Evolutionary conservation across 495 filamentous ascomycete species (phyloP).

Genomic region (Bacidia gigantensis): DNA sequence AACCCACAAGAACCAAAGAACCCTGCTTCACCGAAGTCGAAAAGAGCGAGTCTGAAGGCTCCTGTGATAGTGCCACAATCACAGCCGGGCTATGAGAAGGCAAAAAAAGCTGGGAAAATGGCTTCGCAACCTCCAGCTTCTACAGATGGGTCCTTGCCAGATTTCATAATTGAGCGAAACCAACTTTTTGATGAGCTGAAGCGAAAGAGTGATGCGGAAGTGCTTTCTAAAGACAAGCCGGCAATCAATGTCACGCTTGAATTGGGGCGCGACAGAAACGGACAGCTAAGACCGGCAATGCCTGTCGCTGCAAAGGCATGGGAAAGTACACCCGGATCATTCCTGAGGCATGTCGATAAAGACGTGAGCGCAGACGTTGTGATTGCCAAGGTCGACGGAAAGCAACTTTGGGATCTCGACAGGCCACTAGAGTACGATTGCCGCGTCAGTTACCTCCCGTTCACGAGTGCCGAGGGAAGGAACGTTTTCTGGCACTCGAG

Average conservation of each 20-base stretch:
- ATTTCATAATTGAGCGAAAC: conserved; percentile 73
- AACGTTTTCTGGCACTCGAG: conserved; percentile 89
- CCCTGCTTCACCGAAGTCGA: conserved; percentile 6
- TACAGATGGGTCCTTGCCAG: conserved; percentile 56
- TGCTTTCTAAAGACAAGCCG: conserved; percentile 34
- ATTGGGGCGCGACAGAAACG: conserved; percentile 28
- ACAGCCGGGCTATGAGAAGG: too few relatives aligned
- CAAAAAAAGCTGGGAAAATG: background rate
- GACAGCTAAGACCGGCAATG: conserved; percentile 24
- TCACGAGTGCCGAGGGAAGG: conserved; percentile 70
- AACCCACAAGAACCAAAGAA: conserved; percentile 1
- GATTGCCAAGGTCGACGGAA: conserved; percentile 66
- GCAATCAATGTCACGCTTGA: conserved; percentile 38
- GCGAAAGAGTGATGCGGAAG: conserved; percentile 62
- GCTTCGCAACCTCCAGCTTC: conserved; percentile 45
- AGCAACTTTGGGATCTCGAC: conserved; percentile 79
- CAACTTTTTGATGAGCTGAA: conserved; percentile 78
- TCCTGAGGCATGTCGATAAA: conserved; percentile 39
- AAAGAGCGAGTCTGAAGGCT: background rate
- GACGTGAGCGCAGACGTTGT: conserved; percentile 43
- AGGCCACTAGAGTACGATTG: conserved; percentile 73
- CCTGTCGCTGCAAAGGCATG: conserved; percentile 35
- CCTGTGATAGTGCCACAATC: background rate
- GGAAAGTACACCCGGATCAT: conserved; percentile 40
- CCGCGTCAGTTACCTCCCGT: conserved; percentile 65